phyloP scores from a whole-genome alignment of 352 stramenopile species.

The Pythium coloratum region DNA sequence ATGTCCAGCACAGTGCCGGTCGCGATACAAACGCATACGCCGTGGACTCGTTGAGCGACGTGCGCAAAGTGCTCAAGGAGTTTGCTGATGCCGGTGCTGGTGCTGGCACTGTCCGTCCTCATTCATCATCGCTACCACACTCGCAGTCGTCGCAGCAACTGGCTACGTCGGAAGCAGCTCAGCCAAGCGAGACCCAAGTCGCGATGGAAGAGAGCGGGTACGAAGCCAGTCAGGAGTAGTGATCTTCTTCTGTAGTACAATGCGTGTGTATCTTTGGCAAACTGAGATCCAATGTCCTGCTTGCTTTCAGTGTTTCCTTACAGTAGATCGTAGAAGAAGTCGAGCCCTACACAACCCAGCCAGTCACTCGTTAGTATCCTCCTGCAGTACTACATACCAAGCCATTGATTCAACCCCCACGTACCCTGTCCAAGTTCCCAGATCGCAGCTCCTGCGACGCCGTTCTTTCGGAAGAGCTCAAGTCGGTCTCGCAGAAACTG shows the following conservation, averaged over 20 bases:
- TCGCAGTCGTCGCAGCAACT: neutral
- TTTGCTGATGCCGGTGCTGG: slow-evolving; percentile 42
- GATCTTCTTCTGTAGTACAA: neutral
- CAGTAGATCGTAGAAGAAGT: slow-evolving; percentile 79
- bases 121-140: neutral
- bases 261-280: neutral
- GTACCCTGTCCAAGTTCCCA: slow-evolving; percentile 87
- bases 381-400: neutral
- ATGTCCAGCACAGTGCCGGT: slow-evolving; percentile 68
- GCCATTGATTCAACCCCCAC: neutral
- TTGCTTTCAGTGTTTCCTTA: slow-evolving; percentile 15
- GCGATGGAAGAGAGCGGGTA: slow-evolving; percentile 18
- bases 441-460: slow-evolving; percentile 53
- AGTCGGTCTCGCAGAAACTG: slow-evolving; percentile 76
- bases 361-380: neutral
- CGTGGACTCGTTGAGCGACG: slow-evolving; percentile 64
- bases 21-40: slow-evolving; percentile 55
- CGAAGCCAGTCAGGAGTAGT: slow-evolving; percentile 12
- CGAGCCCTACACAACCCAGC: slow-evolving; percentile 44
- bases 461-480: slow-evolving; percentile 43
- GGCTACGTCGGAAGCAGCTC: neutral
- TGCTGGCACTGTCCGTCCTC: neutral
- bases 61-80: slow-evolving; percentile 73
- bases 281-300: neutral
- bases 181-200: neutral